Evolutionary conservation across 441 rosid genomes (phyloP), one percentile per base, ranked within the genome.

Genomic region (Macaranga tanarius): DNA sequence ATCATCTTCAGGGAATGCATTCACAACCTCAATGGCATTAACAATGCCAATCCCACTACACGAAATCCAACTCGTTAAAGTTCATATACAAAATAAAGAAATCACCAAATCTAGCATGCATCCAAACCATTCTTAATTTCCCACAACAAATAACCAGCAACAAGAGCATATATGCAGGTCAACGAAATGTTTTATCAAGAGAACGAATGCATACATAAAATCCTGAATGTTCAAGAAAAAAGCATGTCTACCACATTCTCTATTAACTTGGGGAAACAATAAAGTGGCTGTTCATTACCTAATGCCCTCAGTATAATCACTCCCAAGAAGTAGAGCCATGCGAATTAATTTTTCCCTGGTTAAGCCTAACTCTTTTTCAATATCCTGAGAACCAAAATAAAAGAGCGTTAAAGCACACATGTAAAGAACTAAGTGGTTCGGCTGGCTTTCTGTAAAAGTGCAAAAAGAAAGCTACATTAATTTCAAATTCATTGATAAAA

Each of bases 1-100:
- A 79, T 91, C 91, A 62, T 89, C 96, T 82, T 93, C 98, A 0
- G 97, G 93, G 79, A 90, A 95, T 76, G 98, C 99, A 84, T 86
- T 88, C 68, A 95, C 84, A 61, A 95, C 96, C 87, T 95, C 99
- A 73, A 93, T 88, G 62, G 99, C 98, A 83, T 95, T 95, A 74
- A 95, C 99, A 75, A 95, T 93, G 73, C 97, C 99, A 75, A 95
- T 92, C 64, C 99, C 99, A 86, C 99, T 95, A 82, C 90, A 83
- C n/a, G 54, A 64, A 76, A 79, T 45, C 62, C 64, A 74, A 65
- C 54, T 65, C 67, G 69, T 47, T 71, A 23, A 69, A 69, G 73
- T 54, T 65, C 73, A 77, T 68, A 69, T 17, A 64, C 66, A 50
- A 59, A 26, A 47, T 8, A 60, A 71, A 58, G 76, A 40, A 34